Conservation (phyloP, 306 rosid genomes). For the Fragaria nilgerrensis region DNA sequence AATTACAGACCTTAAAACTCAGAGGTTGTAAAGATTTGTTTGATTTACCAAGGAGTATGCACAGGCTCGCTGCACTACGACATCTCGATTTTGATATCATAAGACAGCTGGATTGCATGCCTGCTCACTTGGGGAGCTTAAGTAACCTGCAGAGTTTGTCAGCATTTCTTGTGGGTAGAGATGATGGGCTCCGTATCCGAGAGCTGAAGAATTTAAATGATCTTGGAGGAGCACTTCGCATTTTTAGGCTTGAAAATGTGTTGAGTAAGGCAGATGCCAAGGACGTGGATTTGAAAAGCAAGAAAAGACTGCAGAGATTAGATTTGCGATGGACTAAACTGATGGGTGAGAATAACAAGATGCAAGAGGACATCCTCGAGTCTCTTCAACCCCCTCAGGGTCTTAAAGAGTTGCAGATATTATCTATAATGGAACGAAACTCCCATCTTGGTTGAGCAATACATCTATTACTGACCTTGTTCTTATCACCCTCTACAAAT, state of each 20-base stretch:
- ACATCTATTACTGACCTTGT: neutral
- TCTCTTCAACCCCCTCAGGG: conserved; percentile 12
- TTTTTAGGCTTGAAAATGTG: conserved; percentile 19
- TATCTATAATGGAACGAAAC: conserved; percentile 13
- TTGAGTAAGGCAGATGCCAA: conserved; percentile 1
- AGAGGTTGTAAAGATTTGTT: neutral
- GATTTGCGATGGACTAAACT: conserved; percentile 13
- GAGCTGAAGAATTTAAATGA: conserved; percentile 8
- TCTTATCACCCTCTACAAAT: conserved; percentile 6
- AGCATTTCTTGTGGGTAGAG: neutral
- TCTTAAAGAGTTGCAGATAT: conserved; percentile 2
- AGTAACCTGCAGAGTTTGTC: neutral
- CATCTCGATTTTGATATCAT: conserved; percentile 25
- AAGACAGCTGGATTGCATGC: neutral
- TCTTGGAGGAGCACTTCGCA: conserved; percentile 20
- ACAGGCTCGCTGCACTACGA: conserved; percentile 8
- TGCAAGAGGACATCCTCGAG: conserved; percentile 13
- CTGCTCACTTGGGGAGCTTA: neutral
- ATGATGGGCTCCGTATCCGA: conserved; percentile 1
- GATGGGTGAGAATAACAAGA: neutral
- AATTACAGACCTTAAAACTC: conserved; percentile 20
- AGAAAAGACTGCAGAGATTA: neutral
- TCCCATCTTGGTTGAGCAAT: conserved; percentile 20
- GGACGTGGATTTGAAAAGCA: neutral
- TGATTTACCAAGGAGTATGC: conserved; percentile 11